phyloP scores from a whole-genome alignment of 1,284 basidiomycete species.

The Kwoniella shivajii region DNA sequence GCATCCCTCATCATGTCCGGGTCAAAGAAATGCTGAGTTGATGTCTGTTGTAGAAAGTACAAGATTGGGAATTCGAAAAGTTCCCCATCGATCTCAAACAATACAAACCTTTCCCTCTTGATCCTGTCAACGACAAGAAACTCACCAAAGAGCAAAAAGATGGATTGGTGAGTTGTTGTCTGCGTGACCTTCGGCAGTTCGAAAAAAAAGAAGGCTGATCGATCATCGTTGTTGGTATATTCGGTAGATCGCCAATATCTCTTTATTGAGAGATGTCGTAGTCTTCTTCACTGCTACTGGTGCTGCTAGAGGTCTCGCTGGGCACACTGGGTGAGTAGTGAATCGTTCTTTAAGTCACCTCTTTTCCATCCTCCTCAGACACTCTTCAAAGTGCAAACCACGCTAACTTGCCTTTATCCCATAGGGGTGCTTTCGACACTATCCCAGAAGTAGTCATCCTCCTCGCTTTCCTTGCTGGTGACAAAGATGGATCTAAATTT shows the following conservation, averaged over 20 bases:
- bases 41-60: constrained; percentile 19
- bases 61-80: constrained; percentile 31
- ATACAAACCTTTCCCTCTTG: constrained; percentile 71
- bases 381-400: neutral
- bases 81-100: constrained; percentile 76
- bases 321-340: constrained; percentile 63
- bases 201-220: neutral
- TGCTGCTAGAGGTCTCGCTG: constrained; percentile 74
- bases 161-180: constrained; percentile 51
- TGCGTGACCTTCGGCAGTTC: no score
- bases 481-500: constrained; percentile 35
- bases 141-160: constrained; percentile 64
- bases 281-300: constrained; percentile 79
- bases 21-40: neutral
- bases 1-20: neutral
- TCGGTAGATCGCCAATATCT: constrained; percentile 62
- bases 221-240: no score
- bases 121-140: constrained; percentile 63
- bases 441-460: constrained; percentile 53
- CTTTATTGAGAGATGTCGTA: constrained; percentile 76
- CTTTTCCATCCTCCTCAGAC: constrained; percentile 3
- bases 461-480: constrained; percentile 25
- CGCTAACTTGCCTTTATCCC: neutral
- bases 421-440: constrained; percentile 80
- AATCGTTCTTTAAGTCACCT: neutral